These are phyloP conservation scores for Scheffersomyces cryptocercus DNA, from an alignment of 1,139 yeast species.

Conservation along the genomic window DNA sequence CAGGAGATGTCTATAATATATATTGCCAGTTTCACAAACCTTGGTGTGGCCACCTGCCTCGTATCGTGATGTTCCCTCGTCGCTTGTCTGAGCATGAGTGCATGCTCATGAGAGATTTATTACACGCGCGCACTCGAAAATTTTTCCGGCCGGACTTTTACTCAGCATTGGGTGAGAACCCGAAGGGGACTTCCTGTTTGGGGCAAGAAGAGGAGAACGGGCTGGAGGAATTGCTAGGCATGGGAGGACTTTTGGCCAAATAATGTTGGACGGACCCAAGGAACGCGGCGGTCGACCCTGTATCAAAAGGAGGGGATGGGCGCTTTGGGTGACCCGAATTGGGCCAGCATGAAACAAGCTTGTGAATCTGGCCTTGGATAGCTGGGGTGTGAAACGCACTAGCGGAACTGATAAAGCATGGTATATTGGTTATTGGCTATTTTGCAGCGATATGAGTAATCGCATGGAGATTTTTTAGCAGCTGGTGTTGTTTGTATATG, in stretches of 20 bases:
- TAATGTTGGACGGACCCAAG: constrained; percentile 1
- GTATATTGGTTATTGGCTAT: too few species aligned
- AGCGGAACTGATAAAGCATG: not conserved
- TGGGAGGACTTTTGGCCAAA: not conserved
- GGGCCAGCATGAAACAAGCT: not conserved
- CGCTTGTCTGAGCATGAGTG: too few species aligned
- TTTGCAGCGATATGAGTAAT: too few species aligned
- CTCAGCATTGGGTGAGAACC: not conserved
- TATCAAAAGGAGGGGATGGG: too few species aligned
- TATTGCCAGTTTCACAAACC: too few species aligned
- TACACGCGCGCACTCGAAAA: constrained; percentile 4
- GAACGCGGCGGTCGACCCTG: not conserved
- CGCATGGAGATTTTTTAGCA: too few species aligned
- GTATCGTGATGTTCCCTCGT: too few species aligned
- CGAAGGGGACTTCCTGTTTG: not conserved
- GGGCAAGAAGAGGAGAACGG: not conserved
- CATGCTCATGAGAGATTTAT: not conserved
- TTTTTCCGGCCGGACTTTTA: constrained; percentile 12
- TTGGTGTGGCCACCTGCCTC: too few species aligned
- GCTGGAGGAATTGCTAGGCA: too few species aligned
- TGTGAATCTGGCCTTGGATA: not conserved
- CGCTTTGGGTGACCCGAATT: too few species aligned
- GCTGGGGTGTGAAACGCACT: not conserved
- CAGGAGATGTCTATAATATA: too few species aligned
- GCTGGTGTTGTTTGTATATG: too few species aligned